Percentiles rank a stretch among this genome's conserved stretches.
These are phyloP conservation scores for Solanum etuberosum DNA, from an alignment of 257 asterid species.

Conservation along the genomic window DNA sequence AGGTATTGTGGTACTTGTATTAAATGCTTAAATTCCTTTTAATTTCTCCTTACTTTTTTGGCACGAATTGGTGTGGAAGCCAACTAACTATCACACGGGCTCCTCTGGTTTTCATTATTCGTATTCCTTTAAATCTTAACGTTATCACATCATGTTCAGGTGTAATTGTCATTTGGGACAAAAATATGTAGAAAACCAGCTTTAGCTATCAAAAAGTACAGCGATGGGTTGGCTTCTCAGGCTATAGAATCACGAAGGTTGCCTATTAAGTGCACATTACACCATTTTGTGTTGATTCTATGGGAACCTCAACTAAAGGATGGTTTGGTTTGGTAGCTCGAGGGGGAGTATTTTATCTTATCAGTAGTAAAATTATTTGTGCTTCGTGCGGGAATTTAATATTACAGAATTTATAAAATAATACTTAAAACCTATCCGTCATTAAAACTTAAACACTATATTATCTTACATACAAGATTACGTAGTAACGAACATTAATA, in stretches of 20 bases:
- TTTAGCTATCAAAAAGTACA: not conserved
- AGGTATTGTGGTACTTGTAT: not conserved
- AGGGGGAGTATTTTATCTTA: not conserved
- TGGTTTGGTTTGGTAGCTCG: not conserved
- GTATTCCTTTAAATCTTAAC: not conserved
- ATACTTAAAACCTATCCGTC: no score
- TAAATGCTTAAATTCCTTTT: not conserved
- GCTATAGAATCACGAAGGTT: not conserved
- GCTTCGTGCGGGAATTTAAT: fast-evolving
- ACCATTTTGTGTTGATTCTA: not conserved
- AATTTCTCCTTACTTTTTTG: not conserved
- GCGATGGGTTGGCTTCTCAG: not conserved
- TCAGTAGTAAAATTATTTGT: not conserved
- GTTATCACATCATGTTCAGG: not conserved
- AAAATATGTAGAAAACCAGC: not conserved
- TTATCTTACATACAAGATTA: no score
- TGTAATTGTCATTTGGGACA: not conserved
- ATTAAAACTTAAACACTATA: no score
- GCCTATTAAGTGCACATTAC: not conserved
- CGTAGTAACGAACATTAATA: no score
- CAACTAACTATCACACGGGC: not conserved
- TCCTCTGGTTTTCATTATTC: not conserved
- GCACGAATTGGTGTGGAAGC: not conserved
- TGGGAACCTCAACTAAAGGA: not conserved
- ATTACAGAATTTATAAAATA: no score